phyloP scores from a whole-genome alignment of 2,329 filamentous ascomycete genomes.

The Aspergillus tamarii region DNA sequence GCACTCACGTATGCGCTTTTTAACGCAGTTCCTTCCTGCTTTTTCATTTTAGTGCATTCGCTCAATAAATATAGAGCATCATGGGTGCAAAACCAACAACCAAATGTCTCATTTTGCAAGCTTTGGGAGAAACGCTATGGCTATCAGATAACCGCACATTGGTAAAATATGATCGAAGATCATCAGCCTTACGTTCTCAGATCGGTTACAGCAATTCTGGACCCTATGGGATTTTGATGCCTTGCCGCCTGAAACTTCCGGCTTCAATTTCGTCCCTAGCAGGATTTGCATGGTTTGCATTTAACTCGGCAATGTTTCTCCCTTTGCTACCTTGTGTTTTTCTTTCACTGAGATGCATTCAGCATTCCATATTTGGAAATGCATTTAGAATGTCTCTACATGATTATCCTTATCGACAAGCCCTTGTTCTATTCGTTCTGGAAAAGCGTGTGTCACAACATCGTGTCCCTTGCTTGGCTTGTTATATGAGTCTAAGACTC shows the following conservation, averaged over 20 bases:
- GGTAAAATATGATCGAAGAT: neutral
- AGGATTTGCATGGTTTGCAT: neutral
- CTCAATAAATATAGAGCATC: neutral
- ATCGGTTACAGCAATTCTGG: neutral
- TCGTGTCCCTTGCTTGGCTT: neutral
- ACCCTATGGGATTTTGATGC: neutral
- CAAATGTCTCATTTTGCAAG: neutral
- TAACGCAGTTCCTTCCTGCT: neutral
- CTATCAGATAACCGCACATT: neutral
- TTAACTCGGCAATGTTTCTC: conserved; percentile 3
- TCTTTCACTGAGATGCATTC: neutral
- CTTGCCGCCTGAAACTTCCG: neutral
- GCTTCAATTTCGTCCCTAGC: neutral
- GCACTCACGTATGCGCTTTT: neutral
- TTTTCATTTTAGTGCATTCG: neutral
- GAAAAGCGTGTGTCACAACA: neutral
- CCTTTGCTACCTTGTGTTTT: neutral
- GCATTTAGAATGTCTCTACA: neutral
- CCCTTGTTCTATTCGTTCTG: neutral
- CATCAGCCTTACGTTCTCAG: neutral
- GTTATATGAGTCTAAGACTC: neutral
- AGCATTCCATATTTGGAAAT: conserved; percentile 2
- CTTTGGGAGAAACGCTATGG: neutral
- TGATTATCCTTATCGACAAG: neutral
- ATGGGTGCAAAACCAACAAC: neutral